Percentiles rank a stretch among this genome's conserved stretches.
Evolutionary conservation across 352 stramenopile genomes (phyloP).

Genomic region (Phytophthora quininea): DNA sequence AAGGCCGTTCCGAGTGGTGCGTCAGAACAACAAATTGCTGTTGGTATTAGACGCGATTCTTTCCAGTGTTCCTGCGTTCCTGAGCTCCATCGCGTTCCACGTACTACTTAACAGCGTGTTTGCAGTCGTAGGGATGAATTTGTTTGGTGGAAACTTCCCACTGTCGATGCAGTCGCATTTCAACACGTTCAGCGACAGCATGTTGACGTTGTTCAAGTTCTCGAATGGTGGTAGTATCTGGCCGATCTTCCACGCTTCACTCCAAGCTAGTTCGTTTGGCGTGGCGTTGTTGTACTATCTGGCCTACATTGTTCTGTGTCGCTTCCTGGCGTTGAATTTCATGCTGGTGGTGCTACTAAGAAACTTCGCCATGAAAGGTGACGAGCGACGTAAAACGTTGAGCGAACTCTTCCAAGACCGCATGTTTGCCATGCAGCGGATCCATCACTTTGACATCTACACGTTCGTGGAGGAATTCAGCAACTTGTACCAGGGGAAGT

Average conservation of each 20-base stretch:
- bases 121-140: slow-evolving; percentile 83
- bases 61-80: slow-evolving; percentile 66
- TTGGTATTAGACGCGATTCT: slow-evolving; percentile 77
- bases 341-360: slow-evolving; percentile 85
- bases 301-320: slow-evolving; percentile 70
- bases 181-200: slow-evolving; percentile 83
- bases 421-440: slow-evolving; percentile 79
- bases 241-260: slow-evolving; percentile 79
- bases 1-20: slow-evolving; percentile 75
- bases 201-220: slow-evolving; percentile 89
- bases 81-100: slow-evolving; percentile 68
- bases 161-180: slow-evolving; percentile 75
- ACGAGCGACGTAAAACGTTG: slow-evolving; percentile 75
- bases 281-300: slow-evolving; percentile 77
- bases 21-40: slow-evolving; percentile 77
- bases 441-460: slow-evolving; percentile 84
- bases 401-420: slow-evolving; percentile 78
- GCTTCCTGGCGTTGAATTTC: slow-evolving; percentile 82
- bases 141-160: slow-evolving; percentile 82
- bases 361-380: slow-evolving; percentile 88
- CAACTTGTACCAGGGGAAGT: slow-evolving; percentile 77
- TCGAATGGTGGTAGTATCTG: slow-evolving; percentile 83
- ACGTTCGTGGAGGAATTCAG: slow-evolving; percentile 78
- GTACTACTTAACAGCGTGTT: slow-evolving; percentile 78
- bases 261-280: slow-evolving; percentile 61